Base-by-base conservation (phyloP, 177 flowering plant species). In the Vitis hybrid region DNA sequence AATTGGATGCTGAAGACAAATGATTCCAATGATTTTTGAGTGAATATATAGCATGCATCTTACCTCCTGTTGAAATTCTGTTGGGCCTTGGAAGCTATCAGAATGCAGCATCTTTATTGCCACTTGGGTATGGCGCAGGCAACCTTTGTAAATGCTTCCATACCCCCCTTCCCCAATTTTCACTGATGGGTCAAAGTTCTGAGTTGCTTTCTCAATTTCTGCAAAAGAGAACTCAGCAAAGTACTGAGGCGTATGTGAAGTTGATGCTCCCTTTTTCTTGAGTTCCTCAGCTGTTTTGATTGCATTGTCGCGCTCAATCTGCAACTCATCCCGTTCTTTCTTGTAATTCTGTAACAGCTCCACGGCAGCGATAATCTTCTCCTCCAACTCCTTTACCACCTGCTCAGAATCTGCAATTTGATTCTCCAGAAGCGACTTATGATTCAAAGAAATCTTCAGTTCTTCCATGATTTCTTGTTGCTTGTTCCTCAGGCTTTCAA, bases 91-190 rank as follows among this genome's bases (percentile, higher is more conserved):
- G 75, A 60, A 40, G 82, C 92, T 89, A 65, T 79, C 51, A 32
- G 89, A 49, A 54, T 85, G 76, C 56, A 89, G 72, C 81, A 84
- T 75, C 79, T 93, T 96, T 70, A 96, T 78, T 15, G 98, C 99
- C 64, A 96, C 97, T 58, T 74, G 75, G 3, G 89, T 90, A 59
- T 87, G 85, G 4, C 88, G 91, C 68, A 96, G 75, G n/a, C 74
- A 1, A 56, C 94, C 97, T 75, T 68, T 86, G 57, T 82, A 92
- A 6, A 90, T 89, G 72, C 85, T 85, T 40, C 98, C 97, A 82
- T 86, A 89, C 18, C 91, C 97, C 49, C 97, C 99, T 86, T 88
- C 89, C 12, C 97, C 97, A 65, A 93, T 89, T 81, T 85, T 86
- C 71, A 83, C 69, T 2, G 85, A 82, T 14, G 80, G 75, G 67